phyloP scores from a whole-genome alignment of 345 rosid genomes.

The Lumnitzera littorea region DNA sequence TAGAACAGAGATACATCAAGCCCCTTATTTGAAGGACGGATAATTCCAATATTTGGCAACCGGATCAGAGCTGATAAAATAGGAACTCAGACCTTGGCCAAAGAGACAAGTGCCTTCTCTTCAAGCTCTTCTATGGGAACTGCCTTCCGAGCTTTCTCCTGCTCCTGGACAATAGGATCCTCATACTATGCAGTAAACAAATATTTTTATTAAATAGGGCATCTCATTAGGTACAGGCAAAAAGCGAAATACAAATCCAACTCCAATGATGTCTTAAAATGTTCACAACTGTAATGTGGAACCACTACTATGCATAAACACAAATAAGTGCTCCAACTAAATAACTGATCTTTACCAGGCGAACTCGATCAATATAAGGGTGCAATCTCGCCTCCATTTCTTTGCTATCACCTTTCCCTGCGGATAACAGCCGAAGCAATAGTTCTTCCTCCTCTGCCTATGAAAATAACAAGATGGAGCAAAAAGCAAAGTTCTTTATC shows the following conservation, averaged over 20 bases:
- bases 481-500: too few species aligned
- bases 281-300: not conserved
- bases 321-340: not conserved
- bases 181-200: slow-evolving; percentile 47
- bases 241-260: not conserved
- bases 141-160: slow-evolving; percentile 69
- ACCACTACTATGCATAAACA: not conserved
- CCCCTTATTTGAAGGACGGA: not conserved
- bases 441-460: slow-evolving; percentile 91
- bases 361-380: slow-evolving; percentile 50
- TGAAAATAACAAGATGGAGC: not conserved
- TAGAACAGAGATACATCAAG: too few species aligned
- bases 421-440: slow-evolving; percentile 49
- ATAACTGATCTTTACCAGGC: slow-evolving; percentile 31
- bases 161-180: slow-evolving; percentile 55
- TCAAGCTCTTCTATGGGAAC: slow-evolving; percentile 70
- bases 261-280: not conserved
- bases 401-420: slow-evolving; percentile 15
- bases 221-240: not conserved
- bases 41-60: not conserved
- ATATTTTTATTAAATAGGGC: not conserved
- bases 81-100: slow-evolving; percentile 62
- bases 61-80: not conserved
- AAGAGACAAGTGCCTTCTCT: slow-evolving; percentile 77
- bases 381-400: slow-evolving; percentile 35